These are phyloP conservation scores for Heterobasidion irregulare DNA, from an alignment of 1,284 basidiomycete species.

Conservation along the genomic window DNA sequence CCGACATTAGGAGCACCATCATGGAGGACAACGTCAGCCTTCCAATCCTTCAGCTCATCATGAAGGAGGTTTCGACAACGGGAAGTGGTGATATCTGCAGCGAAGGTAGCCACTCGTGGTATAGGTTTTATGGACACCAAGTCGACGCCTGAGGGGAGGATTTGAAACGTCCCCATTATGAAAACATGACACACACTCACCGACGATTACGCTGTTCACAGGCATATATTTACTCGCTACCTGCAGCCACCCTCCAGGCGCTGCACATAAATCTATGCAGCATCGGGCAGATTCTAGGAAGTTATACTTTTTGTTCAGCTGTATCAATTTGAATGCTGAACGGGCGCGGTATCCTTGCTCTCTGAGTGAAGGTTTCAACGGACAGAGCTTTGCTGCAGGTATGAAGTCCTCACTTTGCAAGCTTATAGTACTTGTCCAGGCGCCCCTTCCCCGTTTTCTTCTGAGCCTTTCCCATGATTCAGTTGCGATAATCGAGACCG, in stretches of 20 bases:
- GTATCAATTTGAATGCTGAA: slow-evolving; percentile 99
- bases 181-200: slow-evolving; percentile 34
- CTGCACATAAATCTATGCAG: slow-evolving; percentile 97
- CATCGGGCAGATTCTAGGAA: slow-evolving; percentile 90
- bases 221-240: slow-evolving; percentile 99
- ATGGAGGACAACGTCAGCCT: slow-evolving; percentile 99
- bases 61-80: slow-evolving; percentile 87
- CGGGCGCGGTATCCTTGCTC: slow-evolving; percentile 99
- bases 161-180: slow-evolving; percentile 7
- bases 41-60: slow-evolving; percentile 95
- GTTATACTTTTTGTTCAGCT: slow-evolving; percentile 97
- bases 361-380: slow-evolving; percentile 30
- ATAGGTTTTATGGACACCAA: slow-evolving; percentile 96
- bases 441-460: slow-evolving; percentile 95
- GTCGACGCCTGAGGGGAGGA: slow-evolving; percentile 69
- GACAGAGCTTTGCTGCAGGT: not conserved
- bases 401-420: slow-evolving; percentile 62
- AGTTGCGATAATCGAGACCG: not conserved
- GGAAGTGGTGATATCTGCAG: slow-evolving; percentile 92
- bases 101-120: slow-evolving; percentile 88
- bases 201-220: slow-evolving; percentile 89
- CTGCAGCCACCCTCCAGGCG: slow-evolving; percentile 98
- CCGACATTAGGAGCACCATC: slow-evolving; percentile 99
- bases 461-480: slow-evolving; percentile 65
- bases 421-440: slow-evolving; percentile 93